Evolutionary conservation across 1,284 basidiomycete genomes (phyloP).

Genomic region (Leucoagaricus sp.): DNA sequence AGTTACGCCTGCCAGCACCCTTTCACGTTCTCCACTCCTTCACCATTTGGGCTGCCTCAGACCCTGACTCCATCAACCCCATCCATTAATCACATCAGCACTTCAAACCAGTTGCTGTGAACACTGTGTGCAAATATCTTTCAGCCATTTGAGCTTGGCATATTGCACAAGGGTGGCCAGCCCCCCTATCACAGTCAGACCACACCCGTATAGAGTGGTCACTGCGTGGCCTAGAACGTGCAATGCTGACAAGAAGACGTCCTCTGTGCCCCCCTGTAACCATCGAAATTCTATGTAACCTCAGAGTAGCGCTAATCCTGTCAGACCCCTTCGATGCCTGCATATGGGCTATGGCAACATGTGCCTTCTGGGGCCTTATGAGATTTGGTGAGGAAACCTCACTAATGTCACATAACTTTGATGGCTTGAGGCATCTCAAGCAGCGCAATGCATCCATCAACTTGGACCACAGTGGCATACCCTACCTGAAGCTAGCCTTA

Average conservation of each 20-base stretch:
- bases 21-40: slow-evolving; percentile 4
- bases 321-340: slow-evolving; percentile 35
- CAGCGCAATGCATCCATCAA: slow-evolving; percentile 18
- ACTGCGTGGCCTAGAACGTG: slow-evolving; percentile 27
- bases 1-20: background rate
- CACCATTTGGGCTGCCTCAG: background rate
- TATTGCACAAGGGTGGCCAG: background rate
- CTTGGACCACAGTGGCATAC: slow-evolving; percentile 15
- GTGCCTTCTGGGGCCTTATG: slow-evolving; percentile 40
- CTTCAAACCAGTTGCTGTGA: background rate
- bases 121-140: background rate
- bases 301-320: slow-evolving; percentile 24
- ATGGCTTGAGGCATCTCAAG: slow-evolving; percentile 24
- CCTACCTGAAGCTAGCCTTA: background rate
- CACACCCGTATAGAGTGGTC: slow-evolving; percentile 24
- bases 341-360: slow-evolving; percentile 34
- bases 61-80: background rate
- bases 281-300: slow-evolving; percentile 26
- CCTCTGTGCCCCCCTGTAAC: slow-evolving; percentile 31
- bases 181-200: background rate
- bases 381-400: slow-evolving; percentile 36
- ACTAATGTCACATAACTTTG: slow-evolving; percentile 19
- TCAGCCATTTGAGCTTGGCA: background rate
- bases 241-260: slow-evolving; percentile 2
- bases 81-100: background rate